These are phyloP conservation scores for Globisporangium emineosum DNA, from an alignment of 352 stramenopile species.

Conservation along the genomic window DNA sequence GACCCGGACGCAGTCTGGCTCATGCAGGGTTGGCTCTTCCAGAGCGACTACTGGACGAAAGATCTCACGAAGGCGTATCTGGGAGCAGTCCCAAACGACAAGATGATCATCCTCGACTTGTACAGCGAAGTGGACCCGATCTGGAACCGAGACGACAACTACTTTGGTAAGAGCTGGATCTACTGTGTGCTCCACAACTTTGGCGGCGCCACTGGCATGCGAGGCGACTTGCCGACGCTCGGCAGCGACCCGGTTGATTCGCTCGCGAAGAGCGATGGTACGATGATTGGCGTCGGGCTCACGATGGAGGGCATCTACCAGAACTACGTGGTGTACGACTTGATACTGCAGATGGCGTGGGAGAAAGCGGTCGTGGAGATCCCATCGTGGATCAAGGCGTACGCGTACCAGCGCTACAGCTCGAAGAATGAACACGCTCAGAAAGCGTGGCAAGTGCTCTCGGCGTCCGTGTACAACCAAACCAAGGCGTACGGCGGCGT, in stretches of 20 bases:
- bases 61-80: constrained; percentile 52
- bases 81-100: constrained; percentile 47
- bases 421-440: constrained; percentile 42
- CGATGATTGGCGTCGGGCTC: constrained; percentile 71
- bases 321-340: constrained; percentile 85
- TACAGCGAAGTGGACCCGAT: constrained; percentile 75
- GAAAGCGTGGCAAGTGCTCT: constrained; percentile 50
- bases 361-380: constrained; percentile 40
- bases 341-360: constrained; percentile 75
- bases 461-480: constrained; percentile 71
- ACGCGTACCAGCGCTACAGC: constrained; percentile 59
- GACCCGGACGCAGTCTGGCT: constrained; percentile 81
- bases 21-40: constrained; percentile 82
- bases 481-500: constrained; percentile 61
- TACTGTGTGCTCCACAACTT: constrained; percentile 87
- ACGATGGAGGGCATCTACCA: constrained; percentile 88
- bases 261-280: constrained; percentile 42
- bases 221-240: constrained; percentile 63
- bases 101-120: constrained; percentile 79
- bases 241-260: constrained; percentile 48
- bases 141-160: constrained; percentile 74
- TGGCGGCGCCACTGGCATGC: constrained; percentile 71
- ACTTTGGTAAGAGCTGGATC: constrained; percentile 83
- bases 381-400: constrained; percentile 47
- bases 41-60: constrained; percentile 71